These are phyloP conservation scores for Vigna trinervia DNA, from an alignment of 306 rosid species.

Conservation along the genomic window DNA sequence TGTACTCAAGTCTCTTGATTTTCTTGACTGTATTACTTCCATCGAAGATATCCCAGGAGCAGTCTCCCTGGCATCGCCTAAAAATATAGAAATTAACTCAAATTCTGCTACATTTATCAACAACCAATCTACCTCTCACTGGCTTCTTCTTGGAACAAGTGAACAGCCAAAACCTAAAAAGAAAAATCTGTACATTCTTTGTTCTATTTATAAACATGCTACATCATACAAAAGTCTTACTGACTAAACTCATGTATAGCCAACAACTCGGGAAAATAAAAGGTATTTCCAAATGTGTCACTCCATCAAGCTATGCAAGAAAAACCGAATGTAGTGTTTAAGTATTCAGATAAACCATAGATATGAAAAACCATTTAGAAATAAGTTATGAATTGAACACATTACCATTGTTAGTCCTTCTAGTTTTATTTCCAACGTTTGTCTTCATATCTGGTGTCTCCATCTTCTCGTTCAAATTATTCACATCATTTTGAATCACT, in stretches of 20 bases:
- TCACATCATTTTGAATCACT: constrained; percentile 32
- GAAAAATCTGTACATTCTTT: not conserved
- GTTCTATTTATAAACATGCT: constrained; percentile 7
- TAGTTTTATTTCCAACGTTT: constrained; percentile 38
- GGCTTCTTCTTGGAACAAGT: constrained; percentile 28
- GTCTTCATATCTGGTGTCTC: constrained; percentile 36
- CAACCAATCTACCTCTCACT: constrained; percentile 29
- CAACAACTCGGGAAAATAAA: not conserved
- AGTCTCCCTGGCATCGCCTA: constrained; percentile 63
- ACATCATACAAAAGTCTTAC: constrained; percentile 20
- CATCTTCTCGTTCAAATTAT: constrained; percentile 44
- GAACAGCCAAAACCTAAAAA: not conserved
- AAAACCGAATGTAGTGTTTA: constrained; percentile 17
- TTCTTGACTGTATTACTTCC: constrained; percentile 49
- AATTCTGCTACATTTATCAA: constrained; percentile 37
- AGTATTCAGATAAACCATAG: constrained; percentile 24
- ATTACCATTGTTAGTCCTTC: constrained; percentile 56
- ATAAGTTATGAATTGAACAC: constrained; percentile 34
- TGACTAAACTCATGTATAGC: not conserved
- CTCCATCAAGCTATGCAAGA: constrained; percentile 13
- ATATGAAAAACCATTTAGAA: constrained; percentile 30
- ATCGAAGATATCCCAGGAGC: constrained; percentile 48
- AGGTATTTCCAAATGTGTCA: constrained; percentile 9
- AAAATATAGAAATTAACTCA: constrained; percentile 50
- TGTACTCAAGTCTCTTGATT: constrained; percentile 47